Evolutionary conservation across 805 yeast genomes (phyloP).

Genomic region (Isabelozyma heimii): DNA sequence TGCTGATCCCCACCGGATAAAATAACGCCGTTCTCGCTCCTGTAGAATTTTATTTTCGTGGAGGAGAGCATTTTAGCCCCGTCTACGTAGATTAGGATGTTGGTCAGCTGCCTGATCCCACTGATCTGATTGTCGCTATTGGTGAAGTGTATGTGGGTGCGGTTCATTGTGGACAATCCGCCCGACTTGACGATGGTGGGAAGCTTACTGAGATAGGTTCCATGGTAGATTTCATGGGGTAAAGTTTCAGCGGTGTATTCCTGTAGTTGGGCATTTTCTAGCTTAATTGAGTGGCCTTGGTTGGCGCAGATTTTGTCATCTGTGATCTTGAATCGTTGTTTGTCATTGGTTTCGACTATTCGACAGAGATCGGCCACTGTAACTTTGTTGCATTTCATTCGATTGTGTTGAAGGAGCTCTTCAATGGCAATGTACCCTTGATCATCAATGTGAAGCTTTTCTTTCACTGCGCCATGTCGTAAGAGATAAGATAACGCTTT

Average conservation of each 20-base stretch:
- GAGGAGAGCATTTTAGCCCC: constrained; percentile 25
- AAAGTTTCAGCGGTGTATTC: constrained; percentile 39
- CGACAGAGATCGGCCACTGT: constrained; percentile 55
- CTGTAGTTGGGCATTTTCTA: constrained; percentile 41
- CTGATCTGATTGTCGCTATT: constrained; percentile 51
- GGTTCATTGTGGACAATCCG: constrained; percentile 64
- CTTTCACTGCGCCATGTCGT: constrained; percentile 81
- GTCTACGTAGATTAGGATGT: constrained; percentile 64
- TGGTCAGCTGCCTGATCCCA: constrained; percentile 66
- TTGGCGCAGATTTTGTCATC: constrained; percentile 68
- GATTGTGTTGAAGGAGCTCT: constrained; percentile 53
- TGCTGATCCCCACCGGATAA: constrained; percentile 57
- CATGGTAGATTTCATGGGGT: constrained; percentile 69
- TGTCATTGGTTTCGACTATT: constrained; percentile 65
- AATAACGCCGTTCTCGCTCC: constrained; percentile 73
- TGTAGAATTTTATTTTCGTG: constrained; percentile 47
- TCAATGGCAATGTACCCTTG: constrained; percentile 64
- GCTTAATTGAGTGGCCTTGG: constrained; percentile 81
- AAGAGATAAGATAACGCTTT: constrained; percentile 72
- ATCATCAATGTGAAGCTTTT: constrained; percentile 58
- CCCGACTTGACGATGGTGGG: constrained; percentile 46
- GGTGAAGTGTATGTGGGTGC: constrained; percentile 89
- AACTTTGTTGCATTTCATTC: constrained; percentile 55
- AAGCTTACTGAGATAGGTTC: constrained; percentile 59
- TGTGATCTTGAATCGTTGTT: constrained; percentile 62